Evolutionary conservation across 2,329 filamentous ascomycete species (phyloP), one percentile per base, ranked within the genome.

Genomic region (Hirsutella minnesotensis): DNA sequence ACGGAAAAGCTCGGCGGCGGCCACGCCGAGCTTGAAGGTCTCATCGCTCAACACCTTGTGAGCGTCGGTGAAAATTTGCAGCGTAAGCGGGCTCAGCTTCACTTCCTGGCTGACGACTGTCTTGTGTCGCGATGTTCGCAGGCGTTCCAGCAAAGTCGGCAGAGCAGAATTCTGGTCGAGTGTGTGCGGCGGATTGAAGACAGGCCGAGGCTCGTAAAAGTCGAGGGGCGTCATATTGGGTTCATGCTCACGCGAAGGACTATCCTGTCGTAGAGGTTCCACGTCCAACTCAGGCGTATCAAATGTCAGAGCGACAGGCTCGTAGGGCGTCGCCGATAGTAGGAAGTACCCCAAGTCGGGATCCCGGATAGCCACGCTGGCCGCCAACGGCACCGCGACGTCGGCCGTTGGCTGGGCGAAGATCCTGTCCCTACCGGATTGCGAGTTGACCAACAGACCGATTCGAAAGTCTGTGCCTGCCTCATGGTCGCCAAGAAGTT

Each of bases 1-100:
- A 21, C 79, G 70, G 62, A 88, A 89, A 5, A 89, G 67, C 52
- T 87, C 82, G 1, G 83, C 76, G 1, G 81, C 83, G 1, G 81
- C 83, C 36, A 75, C 65, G 15, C 83, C 82, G 10, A 89, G 69
- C 10, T 69, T 70, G 50, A 82, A 70, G 0, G 82, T 86, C 59
- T 89, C 83, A 9, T 74, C 72, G 47, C 78, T 78, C 5, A 89
- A 67, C 5, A 84, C 67, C 54, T 82, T 79, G 58, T 90, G 85
- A 0, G 79, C 78, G 46, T 85, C 78, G 22, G 81, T 83, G 50
- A 90, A 75, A 31, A 86, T 69, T 49, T 80, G 74, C 16, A 89
- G 68, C 2, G 82, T 85, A 19, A 82, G 75, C 12, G 82, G 77
- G 19, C 80, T 84, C 19, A 88, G 71, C 45, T 77, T 73, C 42